These are phyloP conservation scores for Santalum album DNA, from an alignment of 164 flowering plant species.

Conservation along the genomic window DNA sequence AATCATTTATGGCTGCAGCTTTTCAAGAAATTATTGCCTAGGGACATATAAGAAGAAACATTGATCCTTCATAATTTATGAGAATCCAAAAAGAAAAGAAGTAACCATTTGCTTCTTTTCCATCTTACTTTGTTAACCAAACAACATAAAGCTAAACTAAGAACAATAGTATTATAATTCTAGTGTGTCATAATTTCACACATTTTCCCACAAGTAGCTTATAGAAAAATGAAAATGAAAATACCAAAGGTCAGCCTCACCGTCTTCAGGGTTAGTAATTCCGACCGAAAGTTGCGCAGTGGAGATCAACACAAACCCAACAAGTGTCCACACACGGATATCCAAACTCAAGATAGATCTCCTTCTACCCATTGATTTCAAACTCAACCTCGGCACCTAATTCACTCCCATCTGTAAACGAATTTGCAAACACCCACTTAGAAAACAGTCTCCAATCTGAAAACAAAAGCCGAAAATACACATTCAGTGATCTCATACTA, in stretches of 20 bases:
- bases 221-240: neutral
- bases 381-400: conserved; percentile 7
- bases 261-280: conserved; percentile 52
- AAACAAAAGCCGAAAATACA: conserved; percentile 2
- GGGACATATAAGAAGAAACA: no score
- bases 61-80: no score
- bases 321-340: conserved; percentile 25
- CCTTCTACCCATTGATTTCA: conserved; percentile 24
- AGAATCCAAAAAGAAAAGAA: no score
- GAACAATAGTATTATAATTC: neutral
- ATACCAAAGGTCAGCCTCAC: conserved; percentile 20
- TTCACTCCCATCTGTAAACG: conserved; percentile 1
- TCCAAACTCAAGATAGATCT: conserved; percentile 20
- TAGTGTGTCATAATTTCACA: neutral
- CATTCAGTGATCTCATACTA: neutral
- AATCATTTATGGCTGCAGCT: no score
- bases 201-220: neutral
- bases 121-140: no score
- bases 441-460: conserved; percentile 12
- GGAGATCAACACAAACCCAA: conserved; percentile 32
- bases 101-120: no score
- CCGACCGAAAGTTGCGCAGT: conserved; percentile 26
- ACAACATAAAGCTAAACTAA: no score
- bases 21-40: no score
- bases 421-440: conserved; percentile 2